phyloP scores from a whole-genome alignment of 2,329 filamentous ascomycete species.

The Alternaria hordeiaustralica region DNA sequence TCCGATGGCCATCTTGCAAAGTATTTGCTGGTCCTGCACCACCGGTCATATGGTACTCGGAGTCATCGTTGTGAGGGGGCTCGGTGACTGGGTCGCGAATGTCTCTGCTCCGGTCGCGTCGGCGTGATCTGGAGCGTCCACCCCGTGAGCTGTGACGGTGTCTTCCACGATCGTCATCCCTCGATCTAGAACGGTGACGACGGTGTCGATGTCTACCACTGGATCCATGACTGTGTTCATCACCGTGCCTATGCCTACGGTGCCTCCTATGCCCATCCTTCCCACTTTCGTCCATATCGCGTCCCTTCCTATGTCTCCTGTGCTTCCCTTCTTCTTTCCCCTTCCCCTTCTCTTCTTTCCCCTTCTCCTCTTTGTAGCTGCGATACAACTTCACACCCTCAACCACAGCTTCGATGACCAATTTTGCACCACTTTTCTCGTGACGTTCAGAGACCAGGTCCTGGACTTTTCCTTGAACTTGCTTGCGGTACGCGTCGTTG shows the following conservation, averaged over 20 bases:
- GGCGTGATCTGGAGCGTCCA: neutral
- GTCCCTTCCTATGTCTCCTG: neutral
- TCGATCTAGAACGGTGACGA: neutral
- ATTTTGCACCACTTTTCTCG: conserved; percentile 13
- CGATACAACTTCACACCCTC: conserved; percentile 30
- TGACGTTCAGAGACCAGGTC: conserved; percentile 12
- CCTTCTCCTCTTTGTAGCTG: conserved; percentile 19
- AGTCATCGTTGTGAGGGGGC: neutral
- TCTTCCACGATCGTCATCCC: neutral
- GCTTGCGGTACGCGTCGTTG: conserved; percentile 15
- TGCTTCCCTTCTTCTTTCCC: neutral
- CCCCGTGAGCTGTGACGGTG: neutral
- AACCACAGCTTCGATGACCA: conserved; percentile 29
- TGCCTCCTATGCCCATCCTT: neutral
- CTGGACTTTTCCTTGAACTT: conserved; percentile 23
- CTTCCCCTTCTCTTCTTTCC: conserved; percentile 1
- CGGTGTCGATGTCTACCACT: neutral
- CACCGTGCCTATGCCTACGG: neutral
- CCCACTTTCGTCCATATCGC: neutral
- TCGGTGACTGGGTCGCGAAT: neutral
- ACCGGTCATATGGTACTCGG: conserved; percentile 6
- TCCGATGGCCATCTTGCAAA: neutral
- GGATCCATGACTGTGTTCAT: neutral
- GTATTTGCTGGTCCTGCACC: conserved; percentile 4
- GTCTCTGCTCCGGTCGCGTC: neutral